Evolutionary conservation across 2,329 filamentous ascomycete species (phyloP).

Genomic region (Phyllosticta ampelicida): DNA sequence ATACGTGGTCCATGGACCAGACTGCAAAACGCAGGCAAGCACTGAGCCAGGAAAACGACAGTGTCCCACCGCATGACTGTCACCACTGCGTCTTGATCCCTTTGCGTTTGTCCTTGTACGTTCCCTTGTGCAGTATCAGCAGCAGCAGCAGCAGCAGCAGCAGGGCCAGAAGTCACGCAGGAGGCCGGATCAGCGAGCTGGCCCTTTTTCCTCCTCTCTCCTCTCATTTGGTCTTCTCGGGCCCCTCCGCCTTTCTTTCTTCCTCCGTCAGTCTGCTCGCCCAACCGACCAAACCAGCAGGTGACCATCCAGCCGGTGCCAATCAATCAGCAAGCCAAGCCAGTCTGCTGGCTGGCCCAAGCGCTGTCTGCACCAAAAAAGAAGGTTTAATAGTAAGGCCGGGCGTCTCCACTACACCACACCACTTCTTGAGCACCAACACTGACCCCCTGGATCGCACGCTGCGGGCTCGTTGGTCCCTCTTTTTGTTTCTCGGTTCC

Average conservation of each 20-base stretch:
- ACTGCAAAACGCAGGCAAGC: too few relatives aligned
- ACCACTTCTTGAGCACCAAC: neutral
- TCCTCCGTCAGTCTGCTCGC: neutral
- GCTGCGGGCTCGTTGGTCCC: too few relatives aligned
- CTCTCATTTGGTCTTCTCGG: neutral
- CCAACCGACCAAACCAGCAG: neutral
- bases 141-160: too few relatives aligned
- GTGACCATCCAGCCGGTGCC: neutral
- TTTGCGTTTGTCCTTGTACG: too few relatives aligned
- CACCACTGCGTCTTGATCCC: too few relatives aligned
- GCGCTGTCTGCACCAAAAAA: neutral
- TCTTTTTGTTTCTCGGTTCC: too few relatives aligned
- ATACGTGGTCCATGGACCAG: too few relatives aligned
- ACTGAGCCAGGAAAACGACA: too few relatives aligned
- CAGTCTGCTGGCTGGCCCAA: neutral
- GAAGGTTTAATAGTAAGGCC: neutral
- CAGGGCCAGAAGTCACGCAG: too few relatives aligned
- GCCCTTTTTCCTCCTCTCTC: constrained; percentile 1
- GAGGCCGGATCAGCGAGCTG: neutral
- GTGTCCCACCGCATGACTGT: too few relatives aligned
- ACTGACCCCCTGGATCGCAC: neutral
- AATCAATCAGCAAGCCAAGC: neutral
- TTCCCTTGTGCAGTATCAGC: too few relatives aligned
- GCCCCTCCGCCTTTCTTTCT: neutral
- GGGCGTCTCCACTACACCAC: neutral